Base-by-base conservation (phyloP, 2,329 filamentous ascomycete species). In the Colletotrichum sp. region DNA sequence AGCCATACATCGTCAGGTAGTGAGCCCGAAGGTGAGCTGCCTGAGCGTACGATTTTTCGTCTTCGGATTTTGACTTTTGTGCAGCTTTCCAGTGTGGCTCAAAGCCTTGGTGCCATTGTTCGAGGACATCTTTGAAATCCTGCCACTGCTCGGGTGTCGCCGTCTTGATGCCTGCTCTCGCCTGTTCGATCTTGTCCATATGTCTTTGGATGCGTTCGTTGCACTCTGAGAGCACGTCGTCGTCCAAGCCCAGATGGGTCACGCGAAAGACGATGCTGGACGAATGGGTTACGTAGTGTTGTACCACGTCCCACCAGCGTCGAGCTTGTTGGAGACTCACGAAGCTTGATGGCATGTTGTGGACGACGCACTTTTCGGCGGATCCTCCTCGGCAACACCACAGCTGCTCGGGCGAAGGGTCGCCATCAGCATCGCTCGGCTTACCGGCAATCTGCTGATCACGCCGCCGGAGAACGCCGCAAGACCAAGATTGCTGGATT, bases 401-500 rank as follows among this genome's bases (percentile, higher is more conserved):
- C 4, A 79, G 71, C 70, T 30, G 26, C 4, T 57, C 28, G 7
- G 67, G 44, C 16, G 12, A 7, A 3, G 16, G 16, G 2, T 65
- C 21, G 8, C 13, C 15, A 7, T 18, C 36, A 10, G 6, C 13
- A 10, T 59, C 32, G 24, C 9, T 28, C 18, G 34, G 18, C 15
- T n/a, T 21, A 52, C 44, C 44, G n/a, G 44, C 44, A n/a, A 24
- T 13, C 13, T 36, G 21, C 24, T 32, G 55, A 7, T 49, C 36
- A 12, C 34, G 62, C 18, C 64, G 52, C 21, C 78, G 75, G 57
- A 77, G 73, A 55, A 59, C 71, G 79, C 78, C 79, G 12, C 79
- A 78, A 5, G 81, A 80, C 81, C 81, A 83, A 10, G 79, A 78
- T 70, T 82, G 80, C 72, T 78, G 80, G 59, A 82, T 80, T 21